These are phyloP conservation scores for Candida parachauliodes DNA, from an alignment of 805 yeast genomes.

Conservation along the genomic window DNA sequence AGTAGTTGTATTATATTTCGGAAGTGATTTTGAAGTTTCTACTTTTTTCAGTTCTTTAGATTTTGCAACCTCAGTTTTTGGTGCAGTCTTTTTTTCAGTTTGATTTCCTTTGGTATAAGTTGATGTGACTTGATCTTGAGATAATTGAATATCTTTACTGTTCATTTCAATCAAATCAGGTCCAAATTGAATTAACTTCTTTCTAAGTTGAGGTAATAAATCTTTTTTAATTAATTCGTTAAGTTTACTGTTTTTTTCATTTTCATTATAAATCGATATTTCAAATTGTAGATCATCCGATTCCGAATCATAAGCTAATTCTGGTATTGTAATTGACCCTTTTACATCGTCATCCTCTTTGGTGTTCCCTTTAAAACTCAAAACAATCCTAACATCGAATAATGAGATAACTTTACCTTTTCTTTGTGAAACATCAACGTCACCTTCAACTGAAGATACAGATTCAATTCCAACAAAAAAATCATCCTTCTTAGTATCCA, in stretches of 20 bases:
- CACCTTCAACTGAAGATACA: slow-evolving; percentile 77
- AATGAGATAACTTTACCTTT: slow-evolving; percentile 93
- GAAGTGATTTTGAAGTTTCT: slow-evolving; percentile 22
- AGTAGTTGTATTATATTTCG: slow-evolving; percentile 77
- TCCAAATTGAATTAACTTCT: slow-evolving; percentile 63
- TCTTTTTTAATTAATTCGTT: slow-evolving; percentile 46
- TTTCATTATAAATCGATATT: slow-evolving; percentile 59
- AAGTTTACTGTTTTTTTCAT: slow-evolving; percentile 45
- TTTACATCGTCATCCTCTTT: slow-evolving; percentile 37
- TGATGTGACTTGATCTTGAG: slow-evolving; percentile 39
- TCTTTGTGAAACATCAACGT: slow-evolving; percentile 94
- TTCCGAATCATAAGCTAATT: slow-evolving; percentile 89
- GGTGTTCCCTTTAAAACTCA: slow-evolving; percentile 51
- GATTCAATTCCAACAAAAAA: slow-evolving; percentile 34
- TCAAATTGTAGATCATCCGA: slow-evolving; percentile 83
- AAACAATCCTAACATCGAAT: slow-evolving; percentile 71
- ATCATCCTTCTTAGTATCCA: slow-evolving; percentile 34
- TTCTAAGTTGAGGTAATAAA: slow-evolving; percentile 69
- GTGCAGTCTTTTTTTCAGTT: slow-evolving; percentile 10
- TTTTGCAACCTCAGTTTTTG: not conserved
- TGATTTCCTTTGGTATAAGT: slow-evolving; percentile 50
- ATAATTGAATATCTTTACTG: slow-evolving; percentile 85
- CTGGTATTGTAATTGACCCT: slow-evolving; percentile 85
- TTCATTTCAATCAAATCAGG: slow-evolving; percentile 68
- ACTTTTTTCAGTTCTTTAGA: slow-evolving; percentile 7